Evolutionary conservation across 148 eudicot species (phyloP), one percentile per base, ranked within the genome.

Genomic region (Chenopodium quinoa): DNA sequence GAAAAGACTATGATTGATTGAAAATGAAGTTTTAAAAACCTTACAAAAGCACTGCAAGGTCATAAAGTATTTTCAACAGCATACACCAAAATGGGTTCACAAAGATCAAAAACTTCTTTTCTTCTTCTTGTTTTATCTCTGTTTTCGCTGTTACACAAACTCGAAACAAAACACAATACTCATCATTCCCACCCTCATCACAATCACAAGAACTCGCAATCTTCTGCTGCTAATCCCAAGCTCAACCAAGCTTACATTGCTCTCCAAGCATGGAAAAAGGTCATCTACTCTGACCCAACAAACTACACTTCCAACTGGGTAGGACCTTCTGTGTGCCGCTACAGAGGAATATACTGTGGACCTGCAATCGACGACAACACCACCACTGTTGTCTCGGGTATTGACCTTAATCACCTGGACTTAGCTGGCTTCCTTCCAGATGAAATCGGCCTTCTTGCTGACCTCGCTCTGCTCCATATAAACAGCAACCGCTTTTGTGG

Each of bases 401-500:
- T 92, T 23, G 97, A 92, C 81, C 92, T 92, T 37, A 92, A 92
- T 82, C 85, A 58, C 20, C 88, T 75, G 48, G 91, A 92, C 81
- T 74, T 92, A 40, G 97, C 97, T 32, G 97, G 97, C 5, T 80
- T 81, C 79, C 86, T 92, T 46, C 97, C 97, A 0, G 75, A 78
- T 0, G 92, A 91, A 66, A 63, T 92, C 37, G 92, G 92, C 79
- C 90, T 90, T 80, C 84, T 92, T 44, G 54, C 90, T 10, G 93
- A 91, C 83, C 91, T 92, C 17, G 87, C 92, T 1, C 74, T 89
- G 32, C 29, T 92, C 44, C 96, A 92, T 78, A 54, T 90, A 68
- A 92, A 88, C 86, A 85, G 86, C 85, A 92, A 92, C 83, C 88
- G 96, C 7, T 92, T 92, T 79, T 92, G 93, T 74, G 96, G 96